Percentiles rank a stretch among this genome's conserved stretches.
These are phyloP conservation scores for Kodamaea leandrae DNA, from an alignment of 805 yeast species.

Conservation along the genomic window DNA sequence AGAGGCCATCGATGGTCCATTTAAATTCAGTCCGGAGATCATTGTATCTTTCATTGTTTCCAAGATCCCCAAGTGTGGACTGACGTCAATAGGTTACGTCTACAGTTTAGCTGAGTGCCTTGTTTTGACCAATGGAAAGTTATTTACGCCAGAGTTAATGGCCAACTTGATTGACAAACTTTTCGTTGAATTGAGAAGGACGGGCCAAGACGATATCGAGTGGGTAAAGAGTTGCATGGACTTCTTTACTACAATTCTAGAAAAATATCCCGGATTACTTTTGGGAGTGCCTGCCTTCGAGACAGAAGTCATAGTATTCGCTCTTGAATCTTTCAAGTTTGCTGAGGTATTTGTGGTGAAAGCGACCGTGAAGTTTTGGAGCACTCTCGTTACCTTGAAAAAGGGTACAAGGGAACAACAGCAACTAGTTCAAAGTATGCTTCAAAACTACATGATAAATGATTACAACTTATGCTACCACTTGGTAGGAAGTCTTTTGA, in stretches of 20 bases:
- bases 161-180: slow-evolving; percentile 36
- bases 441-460: slow-evolving; percentile 12
- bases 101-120: slow-evolving; percentile 47
- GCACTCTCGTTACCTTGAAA: slow-evolving; percentile 42
- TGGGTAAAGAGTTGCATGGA: slow-evolving; percentile 49
- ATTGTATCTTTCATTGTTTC: slow-evolving; percentile 29
- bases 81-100: slow-evolving; percentile 40
- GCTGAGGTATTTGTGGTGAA: slow-evolving; percentile 57
- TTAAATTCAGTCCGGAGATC: slow-evolving; percentile 45
- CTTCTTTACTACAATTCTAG: slow-evolving; percentile 50
- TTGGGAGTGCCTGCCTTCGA: slow-evolving; percentile 30
- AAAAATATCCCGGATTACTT: slow-evolving; percentile 48
- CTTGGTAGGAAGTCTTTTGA: slow-evolving; percentile 26
- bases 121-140: slow-evolving; percentile 35
- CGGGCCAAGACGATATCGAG: slow-evolving; percentile 57
- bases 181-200: slow-evolving; percentile 32
- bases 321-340: slow-evolving; percentile 39
- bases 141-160: slow-evolving; percentile 29
- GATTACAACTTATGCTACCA: slow-evolving; percentile 20
- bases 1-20: slow-evolving; percentile 66
- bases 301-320: slow-evolving; percentile 24
- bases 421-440: slow-evolving; percentile 22
- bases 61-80: slow-evolving; percentile 29
- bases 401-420: slow-evolving; percentile 46
- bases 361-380: slow-evolving; percentile 57